Percentiles rank a stretch among this genome's conserved stretches.
phyloP scores from a whole-genome alignment of 441 rosid species.

The Eutrema salsugineum region DNA sequence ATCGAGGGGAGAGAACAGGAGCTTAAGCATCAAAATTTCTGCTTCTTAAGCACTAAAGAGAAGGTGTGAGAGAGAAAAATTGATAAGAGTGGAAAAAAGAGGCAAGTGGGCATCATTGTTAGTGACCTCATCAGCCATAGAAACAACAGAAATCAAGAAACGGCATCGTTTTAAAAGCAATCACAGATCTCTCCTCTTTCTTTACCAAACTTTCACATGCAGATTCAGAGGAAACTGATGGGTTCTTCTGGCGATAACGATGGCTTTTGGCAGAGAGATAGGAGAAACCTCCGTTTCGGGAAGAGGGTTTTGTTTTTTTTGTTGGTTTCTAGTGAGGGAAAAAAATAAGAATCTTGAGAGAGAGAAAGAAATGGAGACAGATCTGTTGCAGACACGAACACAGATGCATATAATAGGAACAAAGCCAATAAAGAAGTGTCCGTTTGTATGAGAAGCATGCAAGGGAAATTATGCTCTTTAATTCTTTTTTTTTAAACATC shows the following conservation, averaged over 20 bases:
- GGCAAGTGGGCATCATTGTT: conserved; percentile 17
- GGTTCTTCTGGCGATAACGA: conserved; percentile 42
- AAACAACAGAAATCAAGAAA: conserved; percentile 37
- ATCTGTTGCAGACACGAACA: conserved; percentile 41
- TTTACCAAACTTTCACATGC: conserved; percentile 76
- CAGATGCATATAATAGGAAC: conserved; percentile 35
- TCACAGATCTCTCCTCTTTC: conserved; percentile 46
- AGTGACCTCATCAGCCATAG: conserved; percentile 49
- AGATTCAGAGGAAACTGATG: conserved; percentile 39
- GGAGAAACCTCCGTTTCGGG: neutral
- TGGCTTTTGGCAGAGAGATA: conserved; percentile 24
- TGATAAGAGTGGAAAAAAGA: conserved; percentile 7
- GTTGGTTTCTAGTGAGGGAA: neutral
- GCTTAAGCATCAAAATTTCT: conserved; percentile 17
- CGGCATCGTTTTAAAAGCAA: conserved; percentile 39
- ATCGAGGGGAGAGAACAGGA: neutral
- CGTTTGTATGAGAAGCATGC: conserved; percentile 50
- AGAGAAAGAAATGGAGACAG: conserved; percentile 25
- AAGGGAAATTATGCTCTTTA: neutral
- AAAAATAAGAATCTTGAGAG: conserved; percentile 19
- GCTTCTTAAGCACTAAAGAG: conserved; percentile 6
- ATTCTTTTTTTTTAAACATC: too few species aligned
- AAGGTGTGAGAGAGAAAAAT: neutral
- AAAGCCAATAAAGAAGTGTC: conserved; percentile 45
- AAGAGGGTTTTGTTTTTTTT: conserved; percentile 13